These are phyloP conservation scores for Alternaria postmessia DNA, from an alignment of 2,329 filamentous ascomycete genomes.

Conservation along the genomic window DNA sequence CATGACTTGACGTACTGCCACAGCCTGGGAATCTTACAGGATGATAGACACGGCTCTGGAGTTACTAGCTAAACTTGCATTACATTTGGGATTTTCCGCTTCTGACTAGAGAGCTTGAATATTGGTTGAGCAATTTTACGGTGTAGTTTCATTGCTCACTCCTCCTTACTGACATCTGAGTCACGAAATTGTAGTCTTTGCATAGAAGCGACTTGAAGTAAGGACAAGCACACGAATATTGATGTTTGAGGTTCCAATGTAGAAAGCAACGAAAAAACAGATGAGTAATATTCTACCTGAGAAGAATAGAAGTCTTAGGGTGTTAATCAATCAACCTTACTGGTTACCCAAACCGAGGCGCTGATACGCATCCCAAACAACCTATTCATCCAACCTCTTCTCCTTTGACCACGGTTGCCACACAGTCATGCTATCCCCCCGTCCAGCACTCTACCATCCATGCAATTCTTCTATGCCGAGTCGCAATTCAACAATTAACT, in stretches of 20 bases:
- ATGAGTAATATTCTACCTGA: not conserved
- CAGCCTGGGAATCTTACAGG: not conserved
- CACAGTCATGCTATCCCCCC: not conserved
- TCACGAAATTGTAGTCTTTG: not conserved
- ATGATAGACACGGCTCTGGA: not conserved
- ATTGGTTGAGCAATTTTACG: not conserved
- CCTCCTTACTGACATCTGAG: not conserved
- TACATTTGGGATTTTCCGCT: not conserved
- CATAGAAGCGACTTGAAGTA: not conserved
- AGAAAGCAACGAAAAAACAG: not conserved
- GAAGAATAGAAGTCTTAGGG: not conserved
- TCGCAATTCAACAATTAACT: too few relatives aligned
- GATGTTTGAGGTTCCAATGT: not conserved
- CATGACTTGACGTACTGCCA: not conserved
- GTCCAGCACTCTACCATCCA: too few relatives aligned
- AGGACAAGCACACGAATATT: not conserved
- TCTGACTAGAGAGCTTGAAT: not conserved
- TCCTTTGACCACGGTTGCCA: not conserved
- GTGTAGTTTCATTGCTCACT: not conserved
- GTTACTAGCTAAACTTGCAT: not conserved
- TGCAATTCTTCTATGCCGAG: too few relatives aligned
- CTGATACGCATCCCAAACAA: not conserved
- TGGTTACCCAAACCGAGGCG: not conserved
- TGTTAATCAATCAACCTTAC: too few relatives aligned
- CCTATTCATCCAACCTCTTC: not conserved